These are phyloP conservation scores for Emericellopsis atlantica DNA, from an alignment of 2,329 filamentous ascomycete species.

Conservation along the genomic window DNA sequence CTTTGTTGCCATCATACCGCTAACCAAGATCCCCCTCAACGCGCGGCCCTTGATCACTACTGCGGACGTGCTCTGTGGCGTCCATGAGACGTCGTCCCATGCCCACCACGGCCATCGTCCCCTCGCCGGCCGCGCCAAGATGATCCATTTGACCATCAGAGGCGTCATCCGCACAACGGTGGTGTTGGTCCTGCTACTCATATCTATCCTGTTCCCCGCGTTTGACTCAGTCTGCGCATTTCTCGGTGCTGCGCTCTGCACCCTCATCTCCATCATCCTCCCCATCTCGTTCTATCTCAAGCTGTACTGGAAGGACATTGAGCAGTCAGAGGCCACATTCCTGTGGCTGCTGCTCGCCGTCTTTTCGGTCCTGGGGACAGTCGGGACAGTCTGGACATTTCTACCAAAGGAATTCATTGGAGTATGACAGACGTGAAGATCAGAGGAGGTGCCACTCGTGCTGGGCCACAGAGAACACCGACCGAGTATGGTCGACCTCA, in stretches of 20 bases:
- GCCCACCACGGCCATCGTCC: slow-evolving; percentile 20
- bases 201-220: slow-evolving; percentile 57
- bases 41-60: slow-evolving; percentile 81
- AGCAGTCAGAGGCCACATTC: slow-evolving; percentile 45
- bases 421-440: slow-evolving; percentile 3
- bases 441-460: slow-evolving; percentile 6
- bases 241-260: slow-evolving; percentile 81
- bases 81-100: slow-evolving; percentile 34
- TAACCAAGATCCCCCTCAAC: slow-evolving; percentile 91
- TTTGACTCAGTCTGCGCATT: slow-evolving; percentile 90
- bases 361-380: slow-evolving; percentile 55
- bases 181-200: slow-evolving; percentile 59
- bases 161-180: slow-evolving; percentile 52
- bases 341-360: slow-evolving; percentile 58
- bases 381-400: slow-evolving; percentile 82
- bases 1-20: slow-evolving; percentile 82
- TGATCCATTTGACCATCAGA: slow-evolving; percentile 34
- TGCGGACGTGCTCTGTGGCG: slow-evolving; percentile 65
- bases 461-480: neutral
- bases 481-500: neutral
- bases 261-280: slow-evolving; percentile 85
- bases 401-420: slow-evolving; percentile 66
- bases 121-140: slow-evolving; percentile 20
- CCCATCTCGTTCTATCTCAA: slow-evolving; percentile 84
- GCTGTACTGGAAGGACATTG: slow-evolving; percentile 67